Evolutionary conservation across 1,284 basidiomycete species (phyloP).

Genomic region (Phenoliferia sp.): DNA sequence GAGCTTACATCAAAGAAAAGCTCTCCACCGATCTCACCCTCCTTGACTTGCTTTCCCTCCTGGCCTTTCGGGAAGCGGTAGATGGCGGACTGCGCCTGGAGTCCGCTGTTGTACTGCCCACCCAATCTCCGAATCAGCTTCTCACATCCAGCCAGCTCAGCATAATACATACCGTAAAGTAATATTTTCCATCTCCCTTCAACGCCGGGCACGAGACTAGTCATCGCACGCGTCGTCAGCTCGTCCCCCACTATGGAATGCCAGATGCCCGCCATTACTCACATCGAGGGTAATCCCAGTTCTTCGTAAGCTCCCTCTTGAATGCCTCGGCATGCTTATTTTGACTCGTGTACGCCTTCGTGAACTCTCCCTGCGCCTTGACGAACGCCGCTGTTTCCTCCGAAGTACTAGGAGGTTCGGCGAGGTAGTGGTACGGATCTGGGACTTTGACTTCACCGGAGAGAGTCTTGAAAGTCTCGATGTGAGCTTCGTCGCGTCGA

Average conservation of each 20-base stretch:
- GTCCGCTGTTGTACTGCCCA: constrained; percentile 35
- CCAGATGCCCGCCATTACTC: constrained; percentile 6
- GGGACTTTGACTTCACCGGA: constrained; percentile 57
- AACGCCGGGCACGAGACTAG: constrained; percentile 48
- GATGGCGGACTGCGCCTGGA: constrained; percentile 57
- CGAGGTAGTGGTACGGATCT: constrained; percentile 56
- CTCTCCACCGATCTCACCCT: constrained; percentile 51
- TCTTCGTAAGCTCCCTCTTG: constrained; percentile 57
- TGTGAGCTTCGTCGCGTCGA: constrained; percentile 55
- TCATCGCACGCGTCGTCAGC: background rate
- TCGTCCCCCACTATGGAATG: background rate
- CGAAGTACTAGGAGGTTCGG: constrained; percentile 43
- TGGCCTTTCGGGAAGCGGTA: constrained; percentile 58
- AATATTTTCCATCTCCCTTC: constrained; percentile 64
- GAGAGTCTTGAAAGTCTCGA: constrained; percentile 64
- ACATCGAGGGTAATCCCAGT: constrained; percentile 67
- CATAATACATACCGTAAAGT: constrained; percentile 41
- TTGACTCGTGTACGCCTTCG: constrained; percentile 57
- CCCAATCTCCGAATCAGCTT: background rate
- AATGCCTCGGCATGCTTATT: constrained; percentile 57
- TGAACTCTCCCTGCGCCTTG: constrained; percentile 58
- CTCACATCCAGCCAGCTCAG: background rate
- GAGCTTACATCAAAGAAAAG: constrained; percentile 67
- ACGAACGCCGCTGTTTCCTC: constrained; percentile 63
- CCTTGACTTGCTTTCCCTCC: constrained; percentile 53